phyloP scores from a whole-genome alignment of 2,329 filamentous ascomycete genomes.

The Metarhizium guizhouense region DNA sequence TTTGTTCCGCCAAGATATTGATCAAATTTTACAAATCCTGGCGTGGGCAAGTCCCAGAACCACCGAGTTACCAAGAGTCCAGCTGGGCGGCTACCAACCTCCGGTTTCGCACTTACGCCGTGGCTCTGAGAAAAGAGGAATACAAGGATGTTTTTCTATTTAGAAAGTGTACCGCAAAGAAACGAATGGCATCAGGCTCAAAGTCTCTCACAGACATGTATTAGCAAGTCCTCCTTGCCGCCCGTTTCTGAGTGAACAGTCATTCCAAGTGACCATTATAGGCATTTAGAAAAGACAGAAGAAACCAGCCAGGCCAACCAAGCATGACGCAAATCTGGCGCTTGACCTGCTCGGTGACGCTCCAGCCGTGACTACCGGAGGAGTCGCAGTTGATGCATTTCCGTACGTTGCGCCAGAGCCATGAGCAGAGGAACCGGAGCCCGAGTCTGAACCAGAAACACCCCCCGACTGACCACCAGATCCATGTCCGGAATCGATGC shows the following conservation, averaged over 20 bases:
- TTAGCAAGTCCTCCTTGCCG: background rate
- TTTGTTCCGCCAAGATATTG: too few relatives aligned
- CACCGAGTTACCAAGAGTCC: too few relatives aligned
- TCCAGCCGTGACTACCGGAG: background rate
- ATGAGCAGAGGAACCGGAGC: background rate
- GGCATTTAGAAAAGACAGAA: background rate
- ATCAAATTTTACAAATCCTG: too few relatives aligned
- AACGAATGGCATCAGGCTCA: background rate
- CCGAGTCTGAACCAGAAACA: background rate
- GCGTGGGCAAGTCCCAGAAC: too few relatives aligned
- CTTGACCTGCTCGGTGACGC: background rate
- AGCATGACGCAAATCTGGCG: background rate
- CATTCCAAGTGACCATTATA: background rate
- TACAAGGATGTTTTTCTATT: too few relatives aligned
- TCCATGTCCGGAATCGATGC: background rate
- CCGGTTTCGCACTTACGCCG: too few relatives aligned
- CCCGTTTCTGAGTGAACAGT: background rate
- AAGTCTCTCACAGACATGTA: background rate
- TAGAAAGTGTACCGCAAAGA: constrained; percentile 7
- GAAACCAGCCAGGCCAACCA: constrained; percentile 1
- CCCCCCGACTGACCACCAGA: background rate
- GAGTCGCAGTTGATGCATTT: background rate
- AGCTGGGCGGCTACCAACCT: too few relatives aligned
- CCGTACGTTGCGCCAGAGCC: background rate
- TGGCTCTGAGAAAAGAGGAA: too few relatives aligned